Evolutionary conservation across 352 stramenopile genomes (phyloP).

Genomic region (Phytophthora kernoviae): DNA sequence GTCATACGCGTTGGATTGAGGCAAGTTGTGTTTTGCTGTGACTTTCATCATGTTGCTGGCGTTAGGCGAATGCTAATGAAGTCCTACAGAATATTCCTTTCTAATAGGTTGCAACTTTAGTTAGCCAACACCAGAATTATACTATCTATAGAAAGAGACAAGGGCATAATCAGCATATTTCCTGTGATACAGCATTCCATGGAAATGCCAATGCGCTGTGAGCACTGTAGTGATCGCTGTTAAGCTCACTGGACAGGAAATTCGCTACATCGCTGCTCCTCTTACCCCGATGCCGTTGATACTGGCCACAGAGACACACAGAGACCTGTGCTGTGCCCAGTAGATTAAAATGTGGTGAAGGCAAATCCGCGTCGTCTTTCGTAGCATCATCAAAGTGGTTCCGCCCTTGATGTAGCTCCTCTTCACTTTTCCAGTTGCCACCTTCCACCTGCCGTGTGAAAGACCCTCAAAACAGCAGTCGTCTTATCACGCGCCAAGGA

Average conservation of each 20-base stretch:
- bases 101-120: not conserved
- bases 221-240: no score
- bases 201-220: not conserved
- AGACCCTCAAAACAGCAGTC: not conserved
- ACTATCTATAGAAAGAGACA: not conserved
- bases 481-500: slow-evolving; percentile 6
- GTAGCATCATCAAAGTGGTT: slow-evolving; percentile 15
- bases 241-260: no score
- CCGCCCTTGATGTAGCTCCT: not conserved
- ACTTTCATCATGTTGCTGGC: no score
- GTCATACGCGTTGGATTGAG: no score
- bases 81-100: not conserved
- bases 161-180: not conserved
- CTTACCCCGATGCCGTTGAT: no score
- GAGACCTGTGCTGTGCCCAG: no score
- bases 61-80: no score
- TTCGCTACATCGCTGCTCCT: no score
- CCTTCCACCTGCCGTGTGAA: not conserved
- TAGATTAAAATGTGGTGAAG: no score
- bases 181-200: not conserved
- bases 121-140: not conserved
- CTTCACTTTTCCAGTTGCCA: slow-evolving; percentile 30
- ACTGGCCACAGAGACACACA: no score
- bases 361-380: not conserved
- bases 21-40: no score